Evolutionary conservation across 2,329 filamentous ascomycete species (phyloP).

Genomic region (Aspergillus hortae): DNA sequence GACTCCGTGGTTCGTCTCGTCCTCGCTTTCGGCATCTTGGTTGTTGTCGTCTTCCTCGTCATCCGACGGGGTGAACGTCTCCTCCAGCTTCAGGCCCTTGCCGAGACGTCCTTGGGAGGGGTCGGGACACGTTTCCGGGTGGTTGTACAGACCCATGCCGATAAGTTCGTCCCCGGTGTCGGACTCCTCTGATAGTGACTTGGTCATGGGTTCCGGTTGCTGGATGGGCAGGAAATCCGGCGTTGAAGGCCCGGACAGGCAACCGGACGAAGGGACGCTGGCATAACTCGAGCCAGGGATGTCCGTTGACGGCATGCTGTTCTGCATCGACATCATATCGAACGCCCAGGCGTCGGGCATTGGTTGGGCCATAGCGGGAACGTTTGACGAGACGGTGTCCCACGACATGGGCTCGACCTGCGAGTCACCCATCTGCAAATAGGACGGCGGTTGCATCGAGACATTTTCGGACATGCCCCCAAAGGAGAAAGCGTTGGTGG

Average conservation of each 20-base stretch:
- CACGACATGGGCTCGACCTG: slow-evolving; percentile 26
- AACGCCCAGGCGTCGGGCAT: slow-evolving; percentile 29
- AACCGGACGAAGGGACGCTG: slow-evolving; percentile 33
- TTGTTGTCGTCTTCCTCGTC: slow-evolving; percentile 55
- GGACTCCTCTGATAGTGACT: slow-evolving; percentile 53
- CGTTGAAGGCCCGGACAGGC: slow-evolving; percentile 33
- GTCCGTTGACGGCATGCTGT: slow-evolving; percentile 29
- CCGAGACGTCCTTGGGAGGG: slow-evolving; percentile 57
- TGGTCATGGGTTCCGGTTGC: slow-evolving; percentile 25
- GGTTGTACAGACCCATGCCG: slow-evolving; percentile 79
- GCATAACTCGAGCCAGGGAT: slow-evolving; percentile 30
- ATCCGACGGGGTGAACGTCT: slow-evolving; percentile 66
- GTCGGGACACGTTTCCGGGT: slow-evolving; percentile 58
- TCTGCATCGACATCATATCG: slow-evolving; percentile 31
- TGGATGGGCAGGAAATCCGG: slow-evolving; percentile 39
- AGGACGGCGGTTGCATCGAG: slow-evolving; percentile 19
- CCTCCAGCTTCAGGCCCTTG: slow-evolving; percentile 76
- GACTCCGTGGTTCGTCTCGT: slow-evolving; percentile 4
- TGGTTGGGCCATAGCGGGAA: slow-evolving; percentile 20
- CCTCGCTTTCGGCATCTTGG: slow-evolving; percentile 55
- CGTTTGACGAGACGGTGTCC: slow-evolving; percentile 17
- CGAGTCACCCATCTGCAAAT: slow-evolving; percentile 21
- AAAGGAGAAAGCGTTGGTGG: slow-evolving; percentile 21
- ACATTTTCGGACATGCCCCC: slow-evolving; percentile 17
- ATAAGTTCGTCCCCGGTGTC: slow-evolving; percentile 67